Evolutionary conservation across 2,329 filamentous ascomycete genomes (phyloP), one percentile per base, ranked within the genome.

Genomic region (Lachnellula hyalina): DNA sequence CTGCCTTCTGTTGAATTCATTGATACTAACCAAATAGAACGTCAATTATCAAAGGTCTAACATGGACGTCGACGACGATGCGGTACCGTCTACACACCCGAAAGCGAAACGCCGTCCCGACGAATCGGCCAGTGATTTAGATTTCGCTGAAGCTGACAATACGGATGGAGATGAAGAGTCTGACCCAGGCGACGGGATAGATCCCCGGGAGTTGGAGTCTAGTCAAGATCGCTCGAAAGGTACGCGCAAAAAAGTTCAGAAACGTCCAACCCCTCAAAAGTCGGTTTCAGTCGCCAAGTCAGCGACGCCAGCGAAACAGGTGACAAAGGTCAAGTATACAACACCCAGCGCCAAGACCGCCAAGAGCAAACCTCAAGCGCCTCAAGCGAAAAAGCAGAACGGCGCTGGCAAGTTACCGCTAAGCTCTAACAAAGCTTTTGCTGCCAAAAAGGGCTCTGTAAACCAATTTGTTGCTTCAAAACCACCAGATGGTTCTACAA

Each of bases 121-220:
- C 32, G 57, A 52, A 5, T 56, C 56, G 23, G 47, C 51, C 25
- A 57, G 55, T 51, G 60, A 62, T 40, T 42, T 47, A 32, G 60
- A 62, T 19, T 60, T 62, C 25, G 54, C 45, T 15, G 47, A 38
- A 17, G 47, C 36, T 8, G 46, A 45, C 25, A 51, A 53, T 7
- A 54, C 55, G 14, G 60, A 60, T 35, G 49, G 32, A 46, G 55
- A 57, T 25, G 53, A 55, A 25, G 49, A 51, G 28, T 49, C 53
- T 19, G 55, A 52, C 5, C n/a, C 21, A 23, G 36, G 45, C n/a
- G 50, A 52, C 14, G 23, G 15, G 12, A 28, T 55, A 12, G 54
- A 59, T 51, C 51, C 48, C 15, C 49, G 44, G 40, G 56, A 58
- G 35, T 42, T 58, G 19, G 38, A 52, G 23, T 35, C 47, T 32